Conservation (phyloP, 441 rosid species). For the Arabidopsis lyrata region DNA sequence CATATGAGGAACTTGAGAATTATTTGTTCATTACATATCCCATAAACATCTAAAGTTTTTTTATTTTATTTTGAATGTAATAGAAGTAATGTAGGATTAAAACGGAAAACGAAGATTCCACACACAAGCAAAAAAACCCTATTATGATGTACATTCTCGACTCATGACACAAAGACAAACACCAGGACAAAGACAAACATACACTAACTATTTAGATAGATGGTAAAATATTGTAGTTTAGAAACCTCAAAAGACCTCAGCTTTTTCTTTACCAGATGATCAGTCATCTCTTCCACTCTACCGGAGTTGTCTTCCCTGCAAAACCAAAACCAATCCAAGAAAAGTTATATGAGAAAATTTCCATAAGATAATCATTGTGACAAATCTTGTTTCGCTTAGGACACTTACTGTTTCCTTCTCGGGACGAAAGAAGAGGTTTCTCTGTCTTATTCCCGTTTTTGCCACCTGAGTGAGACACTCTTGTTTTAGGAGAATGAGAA, state of each 20-base stretch:
- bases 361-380: background rate
- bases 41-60: background rate
- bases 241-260: constrained; percentile 8
- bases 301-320: constrained; percentile 69
- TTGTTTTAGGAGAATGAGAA: constrained; percentile 84
- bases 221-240: constrained; percentile 20
- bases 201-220: constrained; percentile 15
- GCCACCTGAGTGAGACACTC: constrained; percentile 59
- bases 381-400: background rate
- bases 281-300: constrained; percentile 86
- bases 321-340: constrained; percentile 40
- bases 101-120: constrained; percentile 5
- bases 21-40: constrained; percentile 1
- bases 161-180: constrained; percentile 19
- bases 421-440: constrained; percentile 51
- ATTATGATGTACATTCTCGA: constrained; percentile 39
- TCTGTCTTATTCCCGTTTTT: constrained; percentile 67
- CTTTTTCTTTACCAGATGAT: background rate
- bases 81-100: constrained; percentile 22
- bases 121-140: background rate
- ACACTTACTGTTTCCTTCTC: constrained; percentile 74
- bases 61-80: constrained; percentile 1
- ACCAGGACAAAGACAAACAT: background rate
- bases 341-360: background rate
- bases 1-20: background rate